phyloP scores from a whole-genome alignment of 345 rosid genomes.

The Bretschneidera sinensis region DNA sequence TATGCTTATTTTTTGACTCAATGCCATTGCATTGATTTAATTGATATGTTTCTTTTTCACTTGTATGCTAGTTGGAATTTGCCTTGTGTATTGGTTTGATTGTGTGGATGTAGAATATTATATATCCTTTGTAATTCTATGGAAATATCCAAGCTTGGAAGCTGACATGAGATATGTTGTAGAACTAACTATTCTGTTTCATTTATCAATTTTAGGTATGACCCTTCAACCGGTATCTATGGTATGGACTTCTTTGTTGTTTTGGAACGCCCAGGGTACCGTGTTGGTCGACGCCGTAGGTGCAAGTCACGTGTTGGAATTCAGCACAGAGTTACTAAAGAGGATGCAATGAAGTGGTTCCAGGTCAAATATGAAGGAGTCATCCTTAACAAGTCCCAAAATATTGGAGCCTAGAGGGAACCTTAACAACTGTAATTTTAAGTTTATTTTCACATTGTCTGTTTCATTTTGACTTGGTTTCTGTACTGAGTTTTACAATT shows the following conservation, averaged over 20 bases:
- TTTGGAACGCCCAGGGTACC: slow-evolving; percentile 78
- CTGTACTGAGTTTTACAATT: neutral
- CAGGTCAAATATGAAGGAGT: slow-evolving; percentile 89
- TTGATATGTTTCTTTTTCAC: too few species aligned
- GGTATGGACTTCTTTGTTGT: slow-evolving; percentile 75
- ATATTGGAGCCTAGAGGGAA: slow-evolving; percentile 24
- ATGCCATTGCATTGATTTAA: too few species aligned
- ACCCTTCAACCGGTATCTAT: slow-evolving; percentile 76
- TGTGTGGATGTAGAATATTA: neutral
- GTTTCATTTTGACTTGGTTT: neutral
- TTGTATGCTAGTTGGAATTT: neutral
- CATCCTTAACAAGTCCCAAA: slow-evolving; percentile 77
- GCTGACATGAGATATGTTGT: neutral
- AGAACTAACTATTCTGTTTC: neutral
- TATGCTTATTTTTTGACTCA: too few species aligned
- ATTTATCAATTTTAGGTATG: slow-evolving; percentile 35
- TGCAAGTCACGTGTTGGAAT: slow-evolving; percentile 86
- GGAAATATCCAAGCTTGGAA: too few species aligned
- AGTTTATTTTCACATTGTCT: neutral
- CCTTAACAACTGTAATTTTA: slow-evolving; percentile 5
- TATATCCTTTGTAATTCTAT: too few species aligned
- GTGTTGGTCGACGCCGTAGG: slow-evolving; percentile 81
- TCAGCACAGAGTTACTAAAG: slow-evolving; percentile 85
- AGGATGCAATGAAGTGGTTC: slow-evolving; percentile 95
- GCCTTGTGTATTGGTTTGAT: neutral